These are phyloP conservation scores for Apiotrichum laibachii DNA, from an alignment of 1,284 basidiomycete genomes.

Conservation along the genomic window DNA sequence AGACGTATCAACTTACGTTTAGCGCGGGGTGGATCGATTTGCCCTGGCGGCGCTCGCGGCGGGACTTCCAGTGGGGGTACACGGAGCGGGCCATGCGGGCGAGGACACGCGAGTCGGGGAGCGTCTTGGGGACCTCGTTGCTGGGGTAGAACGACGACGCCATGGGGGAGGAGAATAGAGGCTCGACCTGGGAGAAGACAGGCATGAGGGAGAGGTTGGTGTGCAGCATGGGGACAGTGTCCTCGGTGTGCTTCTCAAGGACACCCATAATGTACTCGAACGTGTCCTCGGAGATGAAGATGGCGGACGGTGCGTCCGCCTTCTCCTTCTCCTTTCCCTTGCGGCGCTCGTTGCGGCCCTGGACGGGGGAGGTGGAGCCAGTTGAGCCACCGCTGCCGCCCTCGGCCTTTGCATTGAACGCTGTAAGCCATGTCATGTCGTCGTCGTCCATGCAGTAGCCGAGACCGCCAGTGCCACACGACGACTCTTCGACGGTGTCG, in stretches of 20 bases:
- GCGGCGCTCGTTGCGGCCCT: slow-evolving; percentile 43
- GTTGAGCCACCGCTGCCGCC: slow-evolving; percentile 62
- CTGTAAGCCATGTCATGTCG: slow-evolving; percentile 89
- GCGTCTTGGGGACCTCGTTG: slow-evolving; percentile 61
- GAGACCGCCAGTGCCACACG: slow-evolving; percentile 48
- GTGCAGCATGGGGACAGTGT: slow-evolving; percentile 84
- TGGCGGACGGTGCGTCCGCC: slow-evolving; percentile 40
- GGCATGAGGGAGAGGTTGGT: slow-evolving; percentile 63
- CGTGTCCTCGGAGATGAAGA: slow-evolving; percentile 77
- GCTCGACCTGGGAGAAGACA: slow-evolving; percentile 73
- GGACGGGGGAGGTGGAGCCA: slow-evolving; percentile 29
- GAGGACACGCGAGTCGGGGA: slow-evolving; percentile 61
- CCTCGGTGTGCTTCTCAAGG: slow-evolving; percentile 87
- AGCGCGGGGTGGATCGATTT: slow-evolving; percentile 73
- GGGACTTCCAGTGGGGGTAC: slow-evolving; percentile 78
- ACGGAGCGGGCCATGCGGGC: slow-evolving; percentile 64
- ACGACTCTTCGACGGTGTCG: slow-evolving; percentile 78
- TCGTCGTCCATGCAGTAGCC: slow-evolving; percentile 93
- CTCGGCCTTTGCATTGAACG: slow-evolving; percentile 85
- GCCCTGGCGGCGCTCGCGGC: slow-evolving; percentile 69
- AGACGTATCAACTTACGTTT: slow-evolving; percentile 51
- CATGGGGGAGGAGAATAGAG: slow-evolving; percentile 62
- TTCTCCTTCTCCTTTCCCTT: slow-evolving; percentile 50
- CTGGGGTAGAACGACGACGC: slow-evolving; percentile 62
- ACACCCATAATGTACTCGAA: slow-evolving; percentile 95